Conservation (phyloP, 495 filamentous ascomycete species). For the Astrothelium subdiscretum region DNA sequence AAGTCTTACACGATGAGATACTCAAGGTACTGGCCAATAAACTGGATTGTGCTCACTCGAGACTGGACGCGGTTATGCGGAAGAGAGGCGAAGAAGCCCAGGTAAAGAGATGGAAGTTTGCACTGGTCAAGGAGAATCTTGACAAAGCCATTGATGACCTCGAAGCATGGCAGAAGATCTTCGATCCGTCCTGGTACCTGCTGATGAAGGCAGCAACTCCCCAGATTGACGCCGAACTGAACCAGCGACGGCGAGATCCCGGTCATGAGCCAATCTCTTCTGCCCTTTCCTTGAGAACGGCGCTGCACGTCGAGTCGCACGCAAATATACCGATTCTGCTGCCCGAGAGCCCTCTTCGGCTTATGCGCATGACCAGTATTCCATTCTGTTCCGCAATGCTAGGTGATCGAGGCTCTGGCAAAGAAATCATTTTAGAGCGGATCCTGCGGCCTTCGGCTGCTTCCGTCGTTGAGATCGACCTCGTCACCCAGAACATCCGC, state of each 20-base stretch:
- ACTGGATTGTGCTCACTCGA: conserved; percentile 20
- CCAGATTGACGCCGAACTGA: conserved; percentile 12
- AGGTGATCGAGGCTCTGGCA: neutral
- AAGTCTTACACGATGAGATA: conserved; percentile 23
- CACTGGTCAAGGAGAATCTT: conserved; percentile 12
- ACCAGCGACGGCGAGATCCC: neutral
- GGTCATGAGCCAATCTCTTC: neutral
- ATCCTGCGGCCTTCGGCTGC: neutral
- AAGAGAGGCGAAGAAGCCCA: too few relatives aligned
- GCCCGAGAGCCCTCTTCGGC: neutral
- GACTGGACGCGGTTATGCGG: too few relatives aligned
- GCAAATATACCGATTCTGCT: neutral
- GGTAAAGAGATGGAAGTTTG: conserved; percentile 25
- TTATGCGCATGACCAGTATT: neutral
- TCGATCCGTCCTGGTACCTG: conserved; percentile 27
- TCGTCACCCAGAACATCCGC: neutral
- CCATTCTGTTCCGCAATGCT: neutral
- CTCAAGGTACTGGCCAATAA: conserved; percentile 24
- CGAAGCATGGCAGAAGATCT: conserved; percentile 21
- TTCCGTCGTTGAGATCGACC: neutral
- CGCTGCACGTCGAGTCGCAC: neutral
- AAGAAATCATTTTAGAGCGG: neutral
- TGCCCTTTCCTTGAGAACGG: neutral
- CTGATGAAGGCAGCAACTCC: conserved; percentile 14
- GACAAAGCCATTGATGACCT: conserved; percentile 19